Evolutionary conservation across 495 filamentous ascomycete genomes (phyloP), one percentile per base, ranked within the genome.

Genomic region (Hyaloscypha variabilis): DNA sequence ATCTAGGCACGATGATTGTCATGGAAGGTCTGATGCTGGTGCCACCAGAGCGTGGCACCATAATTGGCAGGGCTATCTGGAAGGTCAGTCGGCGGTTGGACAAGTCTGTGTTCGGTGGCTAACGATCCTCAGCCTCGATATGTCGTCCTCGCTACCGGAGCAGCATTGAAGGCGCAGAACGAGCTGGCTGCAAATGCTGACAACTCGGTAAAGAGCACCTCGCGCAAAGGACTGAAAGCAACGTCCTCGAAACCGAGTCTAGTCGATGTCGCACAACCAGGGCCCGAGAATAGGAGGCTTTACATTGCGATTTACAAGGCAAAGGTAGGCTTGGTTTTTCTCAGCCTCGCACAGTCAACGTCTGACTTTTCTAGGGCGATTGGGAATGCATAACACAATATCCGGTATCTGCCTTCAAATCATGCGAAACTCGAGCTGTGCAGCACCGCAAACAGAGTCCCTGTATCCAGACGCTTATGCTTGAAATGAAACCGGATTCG

Each of bases 11-110:
- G 50, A 71, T 69, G 67, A 70, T 68, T 54, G 69, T 70, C 30
- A 86, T 87, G 83, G 85, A 87, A 70, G 85, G 83, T n/a, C 66
- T 75, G 62, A 76, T 87, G 69, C 72, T 81, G 42, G 77, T 81
- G 26, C 84, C 84, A 36, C 84, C 84, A 6, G 84, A 87, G 68
- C 75, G 82, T 69, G 78, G 82, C 36, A 78, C 82, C 51, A 82
- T 87, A 65, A 78, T 87, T 50, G 82, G 82, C 39, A 79, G 79
- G 64, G 77, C 84, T 17, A 60, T 81, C 17, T 87, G 84, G 83
- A 87, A 87, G 84, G 84, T 86, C 59, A 39, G 34, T 50, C 17
- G 19, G 13, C 13, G 34, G 13, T 24, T 21, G 6, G 8, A 26
- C 34, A 8, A 14, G 11, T 29, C 17, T 19, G 17, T 6, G 23